Conservation (phyloP, 2,329 filamentous ascomycete genomes). For the Colletotrichum sp. region DNA sequence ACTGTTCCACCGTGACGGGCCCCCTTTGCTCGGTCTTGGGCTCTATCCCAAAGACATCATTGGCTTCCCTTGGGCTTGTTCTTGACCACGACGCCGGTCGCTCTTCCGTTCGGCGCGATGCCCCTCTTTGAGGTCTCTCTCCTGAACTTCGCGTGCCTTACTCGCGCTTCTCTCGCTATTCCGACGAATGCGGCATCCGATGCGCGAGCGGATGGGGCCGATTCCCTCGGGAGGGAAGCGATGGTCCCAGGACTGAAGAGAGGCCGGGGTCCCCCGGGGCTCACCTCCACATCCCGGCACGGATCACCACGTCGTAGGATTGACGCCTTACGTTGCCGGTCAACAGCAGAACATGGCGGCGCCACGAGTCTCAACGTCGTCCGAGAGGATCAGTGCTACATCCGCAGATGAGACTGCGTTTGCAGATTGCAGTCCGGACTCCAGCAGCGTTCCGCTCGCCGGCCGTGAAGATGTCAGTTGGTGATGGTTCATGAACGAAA, state of each 20-base stretch:
- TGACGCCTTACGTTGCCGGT: conserved; percentile 2
- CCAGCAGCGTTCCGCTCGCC: background rate
- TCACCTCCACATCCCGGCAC: conserved; percentile 3
- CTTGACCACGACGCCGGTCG: background rate
- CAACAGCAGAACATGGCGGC: conserved; percentile 7
- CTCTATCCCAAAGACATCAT: background rate
- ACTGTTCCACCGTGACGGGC: conserved; percentile 7
- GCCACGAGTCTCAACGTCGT: conserved; percentile 5
- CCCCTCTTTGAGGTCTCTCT: background rate
- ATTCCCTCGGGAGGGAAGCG: background rate
- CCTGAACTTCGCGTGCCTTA: background rate
- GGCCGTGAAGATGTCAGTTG: background rate
- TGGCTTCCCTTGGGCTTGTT: background rate
- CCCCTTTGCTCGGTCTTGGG: conserved; percentile 4
- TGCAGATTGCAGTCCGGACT: background rate
- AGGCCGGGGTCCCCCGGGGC: background rate
- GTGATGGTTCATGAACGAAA: background rate
- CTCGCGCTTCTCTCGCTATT: conserved; percentile 10
- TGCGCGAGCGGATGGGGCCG: background rate
- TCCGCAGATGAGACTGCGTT: background rate
- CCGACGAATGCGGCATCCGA: conserved; percentile 2
- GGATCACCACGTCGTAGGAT: background rate
- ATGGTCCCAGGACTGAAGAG: background rate
- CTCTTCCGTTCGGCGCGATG: conserved; percentile 1
- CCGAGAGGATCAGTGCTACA: background rate